Evolutionary conservation across 305 asterid species (phyloP), one percentile per base, ranked within the genome.

Genomic region (Salvia sclarea): DNA sequence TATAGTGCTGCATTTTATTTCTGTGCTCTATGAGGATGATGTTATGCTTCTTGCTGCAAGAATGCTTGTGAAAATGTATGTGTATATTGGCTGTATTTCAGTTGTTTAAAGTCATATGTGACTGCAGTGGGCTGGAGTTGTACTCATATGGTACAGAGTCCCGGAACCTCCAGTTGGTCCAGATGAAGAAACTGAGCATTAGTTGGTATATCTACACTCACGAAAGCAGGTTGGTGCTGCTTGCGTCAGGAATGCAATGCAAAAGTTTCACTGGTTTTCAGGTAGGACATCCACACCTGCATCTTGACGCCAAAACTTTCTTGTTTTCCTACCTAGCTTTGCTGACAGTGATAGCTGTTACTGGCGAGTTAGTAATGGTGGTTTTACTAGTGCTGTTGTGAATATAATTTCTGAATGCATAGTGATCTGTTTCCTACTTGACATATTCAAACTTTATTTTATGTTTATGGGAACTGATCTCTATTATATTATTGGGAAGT

Each of bases 201-300:
- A 87, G 85, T 64, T 94, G 98, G 98, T 91, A 87, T 80, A 79
- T 83, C 71, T 94, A 94, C 80, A 94, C 97, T 13, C 98, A 91
- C 77, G 98, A 94, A 80, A 94, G 98, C 81, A 88, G 96, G 84
- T 68, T 94, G 92, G 96, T 94, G 82, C 89, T 91, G 68, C 95
- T 94, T 70, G 92, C 99, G 50, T 83, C 95, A 5, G 99, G 99
- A 77, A 78, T 83, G 86, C 97, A 89, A 79, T 84, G 90, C 93
- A 91, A 80, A 87, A 87, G 85, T 78, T 80, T 89, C 56, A 86
- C 88, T 22, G 99, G 97, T 66, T 91, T 81, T 85, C 99, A 94
- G 98, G 98, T 93, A 78, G 70, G 82, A 67, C 71, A 68, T 57
- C 20, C 45, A 47, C 18, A 41, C 59, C 30, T 70, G 10, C 38